These are phyloP conservation scores for Apiospora saccharicola DNA, from an alignment of 2,329 filamentous ascomycete genomes.

Conservation along the genomic window DNA sequence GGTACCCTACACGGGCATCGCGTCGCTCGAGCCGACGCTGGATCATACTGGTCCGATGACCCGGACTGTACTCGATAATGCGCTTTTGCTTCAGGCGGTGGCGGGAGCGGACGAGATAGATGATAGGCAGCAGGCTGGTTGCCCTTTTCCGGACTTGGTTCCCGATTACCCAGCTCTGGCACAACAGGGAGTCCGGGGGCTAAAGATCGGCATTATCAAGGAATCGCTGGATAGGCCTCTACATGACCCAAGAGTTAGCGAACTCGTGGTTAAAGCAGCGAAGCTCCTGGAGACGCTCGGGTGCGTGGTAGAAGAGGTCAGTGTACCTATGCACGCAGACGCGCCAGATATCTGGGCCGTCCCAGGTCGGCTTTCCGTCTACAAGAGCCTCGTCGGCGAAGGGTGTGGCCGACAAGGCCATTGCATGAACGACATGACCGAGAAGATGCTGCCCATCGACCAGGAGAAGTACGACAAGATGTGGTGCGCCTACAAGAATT, in stretches of 20 bases:
- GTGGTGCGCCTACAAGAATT: conserved; percentile 42
- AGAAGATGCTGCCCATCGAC: conserved; percentile 37
- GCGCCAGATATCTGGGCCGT: conserved; percentile 31
- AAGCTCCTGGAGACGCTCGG: conserved; percentile 33
- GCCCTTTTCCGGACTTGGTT: conserved; percentile 32
- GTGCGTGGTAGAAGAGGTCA: conserved; percentile 39
- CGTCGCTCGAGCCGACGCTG: conserved; percentile 38
- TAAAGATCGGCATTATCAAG: conserved; percentile 40
- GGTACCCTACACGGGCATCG: conserved; percentile 45
- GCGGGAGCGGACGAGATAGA: conserved; percentile 44
- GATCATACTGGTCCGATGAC: conserved; percentile 45
- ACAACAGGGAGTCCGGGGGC: conserved; percentile 31
- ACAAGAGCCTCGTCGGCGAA: conserved; percentile 42
- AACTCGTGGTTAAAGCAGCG: conserved; percentile 36
- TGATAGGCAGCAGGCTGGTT: conserved; percentile 38
- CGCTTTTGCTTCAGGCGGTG: conserved; percentile 42
- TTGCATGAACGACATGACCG: conserved; percentile 40
- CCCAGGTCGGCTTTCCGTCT: conserved; percentile 38
- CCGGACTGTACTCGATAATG: conserved; percentile 38
- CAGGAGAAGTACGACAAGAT: conserved; percentile 50
- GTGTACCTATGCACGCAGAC: conserved; percentile 38
- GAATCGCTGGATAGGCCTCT: conserved; percentile 39
- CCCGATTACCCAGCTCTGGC: conserved; percentile 31
- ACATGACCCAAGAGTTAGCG: conserved; percentile 36
- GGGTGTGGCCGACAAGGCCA: conserved; percentile 34